Conservation (phyloP, 73 alveolate genomes). For the Blepharisma japonicum region DNA sequence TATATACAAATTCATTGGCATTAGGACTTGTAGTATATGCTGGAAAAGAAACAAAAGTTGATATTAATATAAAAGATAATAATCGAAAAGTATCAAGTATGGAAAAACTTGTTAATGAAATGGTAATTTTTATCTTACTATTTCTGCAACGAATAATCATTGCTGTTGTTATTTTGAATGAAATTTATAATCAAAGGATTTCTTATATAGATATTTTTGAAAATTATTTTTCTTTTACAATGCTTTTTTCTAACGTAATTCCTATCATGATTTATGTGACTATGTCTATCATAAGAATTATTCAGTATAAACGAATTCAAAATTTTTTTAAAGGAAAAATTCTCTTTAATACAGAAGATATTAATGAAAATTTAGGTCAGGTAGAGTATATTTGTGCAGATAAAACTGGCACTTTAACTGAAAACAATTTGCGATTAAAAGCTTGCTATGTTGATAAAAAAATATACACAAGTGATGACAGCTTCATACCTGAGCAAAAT, state of each 20-base stretch:
- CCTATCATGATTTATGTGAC: constrained; percentile 83
- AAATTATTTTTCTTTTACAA: constrained; percentile 61
- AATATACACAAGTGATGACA: background rate
- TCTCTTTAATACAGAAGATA: constrained; percentile 59
- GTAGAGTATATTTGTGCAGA: constrained; percentile 89
- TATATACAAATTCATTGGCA: background rate
- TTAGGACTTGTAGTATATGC: constrained; percentile 22
- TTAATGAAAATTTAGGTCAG: constrained; percentile 92
- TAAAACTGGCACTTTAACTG: constrained; percentile 98
- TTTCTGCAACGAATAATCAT: constrained; percentile 46
- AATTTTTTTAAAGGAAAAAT: constrained; percentile 46
- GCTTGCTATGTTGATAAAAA: constrained; percentile 24
- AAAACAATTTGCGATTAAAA: constrained; percentile 75
- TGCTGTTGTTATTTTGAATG: constrained; percentile 17
- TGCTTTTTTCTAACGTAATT: constrained; percentile 69
- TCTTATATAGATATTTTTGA: constrained; percentile 37
- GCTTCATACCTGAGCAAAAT: no score
- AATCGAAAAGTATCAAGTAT: constrained; percentile 35
- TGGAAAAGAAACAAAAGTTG: constrained; percentile 5
- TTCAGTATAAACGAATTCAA: constrained; percentile 53
- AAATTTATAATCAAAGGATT: constrained; percentile 15
- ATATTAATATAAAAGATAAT: background rate
- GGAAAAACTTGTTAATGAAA: constrained; percentile 50
- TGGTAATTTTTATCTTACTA: constrained; percentile 46
- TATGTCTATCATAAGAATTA: constrained; percentile 63